Evolutionary conservation across 768 basidiomycete species (phyloP).

Genomic region (Auricularia auricula-judae): DNA sequence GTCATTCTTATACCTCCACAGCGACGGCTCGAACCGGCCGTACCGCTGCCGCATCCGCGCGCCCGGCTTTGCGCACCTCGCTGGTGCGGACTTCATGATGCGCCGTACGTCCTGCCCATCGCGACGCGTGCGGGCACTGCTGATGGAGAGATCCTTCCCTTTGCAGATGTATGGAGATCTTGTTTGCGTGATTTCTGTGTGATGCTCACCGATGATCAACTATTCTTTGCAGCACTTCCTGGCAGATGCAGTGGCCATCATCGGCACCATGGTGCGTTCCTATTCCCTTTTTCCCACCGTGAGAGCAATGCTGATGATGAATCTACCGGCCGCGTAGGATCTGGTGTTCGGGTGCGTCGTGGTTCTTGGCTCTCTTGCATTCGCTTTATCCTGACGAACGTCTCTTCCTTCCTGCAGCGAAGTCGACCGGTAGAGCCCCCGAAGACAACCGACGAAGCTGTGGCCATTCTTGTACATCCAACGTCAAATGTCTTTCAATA

Average conservation of each 20-base stretch:
- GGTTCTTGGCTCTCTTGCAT: neutral
- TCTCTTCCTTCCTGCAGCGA: conserved; percentile 21
- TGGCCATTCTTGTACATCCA: too few species aligned
- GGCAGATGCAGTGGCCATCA: conserved; percentile 91
- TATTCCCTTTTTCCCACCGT: neutral
- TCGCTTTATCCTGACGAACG: conserved; percentile 2
- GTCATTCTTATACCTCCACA: conserved; percentile 15
- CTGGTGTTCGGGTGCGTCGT: conserved; percentile 83
- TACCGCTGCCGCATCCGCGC: conserved; percentile 97
- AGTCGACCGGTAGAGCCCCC: conserved; percentile 29
- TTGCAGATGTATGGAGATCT: conserved; percentile 29
- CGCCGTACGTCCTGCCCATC: conserved; percentile 47
- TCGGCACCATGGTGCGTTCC: conserved; percentile 75
- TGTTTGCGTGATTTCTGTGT: too few species aligned
- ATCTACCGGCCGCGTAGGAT: conserved; percentile 34
- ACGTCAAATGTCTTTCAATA: too few species aligned
- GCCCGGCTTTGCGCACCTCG: conserved; percentile 91
- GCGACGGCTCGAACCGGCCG: conserved; percentile 90
- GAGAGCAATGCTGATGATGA: neutral
- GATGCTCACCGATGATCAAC: too few species aligned
- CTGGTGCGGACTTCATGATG: conserved; percentile 97
- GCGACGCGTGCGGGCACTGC: conserved; percentile 2
- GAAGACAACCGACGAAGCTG: neutral
- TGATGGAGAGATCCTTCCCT: conserved; percentile 3
- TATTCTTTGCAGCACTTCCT: conserved; percentile 57